Evolutionary conservation across 345 rosid species (phyloP).

Genomic region (Eucalyptus decipiens): DNA sequence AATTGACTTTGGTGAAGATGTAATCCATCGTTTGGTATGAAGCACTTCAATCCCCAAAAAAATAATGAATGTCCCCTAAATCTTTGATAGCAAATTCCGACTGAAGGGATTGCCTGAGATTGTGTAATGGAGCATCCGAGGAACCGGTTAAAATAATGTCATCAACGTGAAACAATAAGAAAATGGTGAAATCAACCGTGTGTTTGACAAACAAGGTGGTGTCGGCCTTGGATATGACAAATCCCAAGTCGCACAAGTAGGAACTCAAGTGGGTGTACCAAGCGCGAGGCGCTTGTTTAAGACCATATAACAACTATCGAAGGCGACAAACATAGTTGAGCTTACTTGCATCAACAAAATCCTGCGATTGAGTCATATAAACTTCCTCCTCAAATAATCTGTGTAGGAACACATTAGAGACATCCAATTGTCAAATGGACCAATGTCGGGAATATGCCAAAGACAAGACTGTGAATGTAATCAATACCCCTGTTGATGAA

Average conservation of each 20-base stretch:
- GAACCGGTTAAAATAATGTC: neutral
- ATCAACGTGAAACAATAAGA: neutral
- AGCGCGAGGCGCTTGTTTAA: neutral
- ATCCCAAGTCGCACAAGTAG: neutral
- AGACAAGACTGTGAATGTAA: neutral
- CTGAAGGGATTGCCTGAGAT: neutral
- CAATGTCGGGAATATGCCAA: neutral
- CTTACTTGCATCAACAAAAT: neutral
- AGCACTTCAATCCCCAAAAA: neutral
- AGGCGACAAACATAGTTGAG: fast-evolving
- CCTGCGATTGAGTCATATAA: neutral
- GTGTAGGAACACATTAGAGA: neutral
- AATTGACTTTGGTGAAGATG: neutral
- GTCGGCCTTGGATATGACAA: neutral
- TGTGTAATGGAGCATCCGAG: neutral
- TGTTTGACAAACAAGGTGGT: neutral
- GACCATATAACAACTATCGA: neutral
- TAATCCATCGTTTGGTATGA: neutral
- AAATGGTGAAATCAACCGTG: neutral
- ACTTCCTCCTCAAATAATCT: neutral
- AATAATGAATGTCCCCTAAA: neutral
- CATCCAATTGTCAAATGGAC: neutral
- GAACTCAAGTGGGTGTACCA: neutral
- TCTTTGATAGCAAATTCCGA: neutral
- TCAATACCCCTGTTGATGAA: neutral